Conservation (phyloP, 768 basidiomycete genomes). For the Dictyophora rubrovolvata region DNA sequence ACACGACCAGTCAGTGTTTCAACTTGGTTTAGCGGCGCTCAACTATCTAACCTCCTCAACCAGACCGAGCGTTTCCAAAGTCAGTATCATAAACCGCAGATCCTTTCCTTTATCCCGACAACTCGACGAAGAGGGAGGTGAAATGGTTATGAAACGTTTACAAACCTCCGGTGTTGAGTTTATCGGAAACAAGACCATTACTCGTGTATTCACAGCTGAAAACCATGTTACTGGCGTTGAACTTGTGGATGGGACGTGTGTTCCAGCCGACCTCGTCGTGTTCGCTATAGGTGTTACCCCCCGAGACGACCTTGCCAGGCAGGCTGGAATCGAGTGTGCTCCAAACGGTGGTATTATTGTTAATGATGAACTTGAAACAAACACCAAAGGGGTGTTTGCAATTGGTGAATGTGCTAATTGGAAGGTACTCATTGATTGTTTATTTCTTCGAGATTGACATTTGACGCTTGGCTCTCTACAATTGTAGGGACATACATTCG, state of each 20-base stretch:
- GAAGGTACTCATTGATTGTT: conserved; percentile 20
- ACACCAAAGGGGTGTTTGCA: conserved; percentile 50
- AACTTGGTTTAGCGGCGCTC: conserved; percentile 1
- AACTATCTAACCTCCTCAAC: background rate
- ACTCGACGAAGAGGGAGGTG: conserved; percentile 46
- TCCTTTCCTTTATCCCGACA: conserved; percentile 48
- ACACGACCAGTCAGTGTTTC: conserved; percentile 39
- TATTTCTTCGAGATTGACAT: background rate
- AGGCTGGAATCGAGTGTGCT: conserved; percentile 40
- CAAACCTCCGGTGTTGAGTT: conserved; percentile 50
- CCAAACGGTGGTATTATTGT: conserved; percentile 48
- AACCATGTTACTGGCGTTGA: conserved; percentile 34
- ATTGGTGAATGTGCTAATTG: conserved; percentile 72
- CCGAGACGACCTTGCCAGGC: conserved; percentile 54
- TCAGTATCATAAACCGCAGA: conserved; percentile 43
- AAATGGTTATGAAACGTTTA: conserved; percentile 51
- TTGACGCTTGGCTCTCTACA: background rate
- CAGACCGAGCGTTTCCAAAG: conserved; percentile 29
- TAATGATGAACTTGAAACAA: conserved; percentile 46
- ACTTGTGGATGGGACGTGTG: conserved; percentile 34
- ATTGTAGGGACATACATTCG: conserved; percentile 44
- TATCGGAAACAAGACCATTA: conserved; percentile 31
- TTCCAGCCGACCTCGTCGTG: conserved; percentile 41
- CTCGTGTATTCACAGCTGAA: conserved; percentile 26
- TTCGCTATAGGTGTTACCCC: conserved; percentile 64